Percentiles rank a stretch among this genome's conserved stretches.
Conservation (phyloP, 768 basidiomycete genomes). For the Russula olivacea region DNA sequence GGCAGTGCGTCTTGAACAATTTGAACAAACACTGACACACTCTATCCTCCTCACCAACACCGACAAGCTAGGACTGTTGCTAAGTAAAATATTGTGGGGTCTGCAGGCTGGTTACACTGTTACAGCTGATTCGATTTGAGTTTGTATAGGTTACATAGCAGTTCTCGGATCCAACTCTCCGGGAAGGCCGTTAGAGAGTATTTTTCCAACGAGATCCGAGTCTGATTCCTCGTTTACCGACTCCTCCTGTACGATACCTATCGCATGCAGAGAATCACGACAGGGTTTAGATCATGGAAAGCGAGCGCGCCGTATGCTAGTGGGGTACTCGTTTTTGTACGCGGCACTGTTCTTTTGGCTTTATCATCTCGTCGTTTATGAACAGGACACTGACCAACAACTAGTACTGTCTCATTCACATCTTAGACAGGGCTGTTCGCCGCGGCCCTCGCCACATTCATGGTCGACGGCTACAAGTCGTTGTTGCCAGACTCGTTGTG, state of each 20-base stretch:
- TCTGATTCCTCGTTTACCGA: slow-evolving; percentile 4
- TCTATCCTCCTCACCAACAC: no score
- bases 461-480: slow-evolving; percentile 18
- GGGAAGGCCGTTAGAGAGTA: no score
- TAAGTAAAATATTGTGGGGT: no score
- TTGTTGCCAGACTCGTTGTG: slow-evolving; percentile 8
- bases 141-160: no score
- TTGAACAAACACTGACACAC: no score
- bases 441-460: slow-evolving; percentile 6
- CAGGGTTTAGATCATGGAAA: background rate
- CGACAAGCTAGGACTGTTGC: no score
- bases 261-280: slow-evolving; percentile 9
- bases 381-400: background rate
- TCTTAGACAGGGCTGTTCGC: slow-evolving; percentile 18
- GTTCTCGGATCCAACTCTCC: no score
- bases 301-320: background rate
- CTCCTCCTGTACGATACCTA: slow-evolving; percentile 7
- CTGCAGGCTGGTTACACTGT: no score
- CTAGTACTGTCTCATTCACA: no score
- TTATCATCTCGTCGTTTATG: background rate
- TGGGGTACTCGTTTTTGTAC: slow-evolving; percentile 15
- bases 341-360: background rate
- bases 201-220: background rate
- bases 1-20: no score
- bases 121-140: no score